These are phyloP conservation scores for Prunus mume DNA, from an alignment of 306 rosid genomes.

Conservation along the genomic window DNA sequence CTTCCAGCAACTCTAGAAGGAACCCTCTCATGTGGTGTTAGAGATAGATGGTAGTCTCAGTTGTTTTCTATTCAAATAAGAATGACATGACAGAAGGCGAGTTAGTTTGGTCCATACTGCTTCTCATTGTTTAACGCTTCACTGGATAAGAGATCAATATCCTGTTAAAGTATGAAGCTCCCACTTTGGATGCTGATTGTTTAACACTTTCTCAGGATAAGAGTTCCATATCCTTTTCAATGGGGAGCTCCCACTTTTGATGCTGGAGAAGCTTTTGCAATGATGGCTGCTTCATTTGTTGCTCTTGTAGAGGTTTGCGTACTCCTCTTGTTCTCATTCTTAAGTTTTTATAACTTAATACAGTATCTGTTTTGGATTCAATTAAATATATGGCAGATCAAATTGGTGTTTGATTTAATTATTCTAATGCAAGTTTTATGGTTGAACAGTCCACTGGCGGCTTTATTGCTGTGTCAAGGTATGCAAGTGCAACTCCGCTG, in stretches of 20 bases:
- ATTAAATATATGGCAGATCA: neutral
- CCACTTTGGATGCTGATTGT: conserved; percentile 66
- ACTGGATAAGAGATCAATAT: conserved; percentile 37
- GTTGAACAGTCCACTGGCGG: conserved; percentile 80
- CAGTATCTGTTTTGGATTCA: neutral
- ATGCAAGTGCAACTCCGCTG: conserved; percentile 88
- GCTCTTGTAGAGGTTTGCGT: conserved; percentile 81
- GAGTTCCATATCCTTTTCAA: conserved; percentile 95
- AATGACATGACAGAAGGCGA: no score
- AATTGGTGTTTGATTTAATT: neutral
- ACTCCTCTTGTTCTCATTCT: neutral
- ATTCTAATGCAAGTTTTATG: conserved; percentile 4
- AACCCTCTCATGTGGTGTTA: neutral
- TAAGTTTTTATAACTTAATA: neutral
- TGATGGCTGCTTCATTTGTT: conserved; percentile 95
- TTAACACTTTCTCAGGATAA: conserved; percentile 51
- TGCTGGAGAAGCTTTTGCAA: conserved; percentile 96
- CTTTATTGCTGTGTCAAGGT: conserved; percentile 81
- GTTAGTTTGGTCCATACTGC: no score
- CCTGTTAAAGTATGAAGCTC: conserved; percentile 81
- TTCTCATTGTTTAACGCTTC: no score
- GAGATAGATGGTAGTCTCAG: neutral
- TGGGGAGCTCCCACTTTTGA: conserved; percentile 99
- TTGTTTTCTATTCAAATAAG: no score
- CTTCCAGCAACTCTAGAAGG: neutral